A percentile compares a stretch with the other conserved stretches of the same genome.
These are phyloP conservation scores for Zizania palustris DNA, from an alignment of 202 grass and related monocot species.

Conservation along the genomic window DNA sequence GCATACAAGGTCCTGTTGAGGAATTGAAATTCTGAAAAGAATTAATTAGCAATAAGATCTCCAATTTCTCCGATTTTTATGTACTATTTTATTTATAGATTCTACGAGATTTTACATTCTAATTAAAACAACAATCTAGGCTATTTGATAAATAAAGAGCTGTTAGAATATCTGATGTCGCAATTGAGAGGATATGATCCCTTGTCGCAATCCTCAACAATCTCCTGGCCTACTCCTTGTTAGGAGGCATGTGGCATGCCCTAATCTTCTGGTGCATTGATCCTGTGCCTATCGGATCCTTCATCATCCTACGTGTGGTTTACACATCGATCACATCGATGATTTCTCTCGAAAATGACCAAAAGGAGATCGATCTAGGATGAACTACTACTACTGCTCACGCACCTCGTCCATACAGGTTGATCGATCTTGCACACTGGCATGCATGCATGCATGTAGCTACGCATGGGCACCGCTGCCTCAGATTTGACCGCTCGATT, in stretches of 20 bases:
- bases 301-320: background rate
- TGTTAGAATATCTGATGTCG: background rate
- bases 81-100: too few species aligned
- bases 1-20: too few species aligned
- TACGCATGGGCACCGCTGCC: constrained; percentile 1
- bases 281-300: background rate
- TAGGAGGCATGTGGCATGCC: background rate
- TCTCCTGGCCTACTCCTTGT: background rate
- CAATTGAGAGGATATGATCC: background rate
- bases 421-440: constrained; percentile 22
- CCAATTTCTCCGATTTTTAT: too few species aligned
- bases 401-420: background rate
- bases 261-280: background rate
- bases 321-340: too few species aligned
- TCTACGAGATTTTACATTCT: too few species aligned
- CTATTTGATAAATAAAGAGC: too few species aligned
- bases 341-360: background rate
- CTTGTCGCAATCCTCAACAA: background rate
- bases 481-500: background rate
- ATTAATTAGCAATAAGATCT: too few species aligned
- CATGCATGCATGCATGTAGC: background rate
- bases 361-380: constrained; percentile 1
- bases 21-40: too few species aligned
- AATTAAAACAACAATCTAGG: too few species aligned
- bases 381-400: background rate